Evolutionary conservation across 345 rosid genomes (phyloP).

Genomic region (Salix udensis): DNA sequence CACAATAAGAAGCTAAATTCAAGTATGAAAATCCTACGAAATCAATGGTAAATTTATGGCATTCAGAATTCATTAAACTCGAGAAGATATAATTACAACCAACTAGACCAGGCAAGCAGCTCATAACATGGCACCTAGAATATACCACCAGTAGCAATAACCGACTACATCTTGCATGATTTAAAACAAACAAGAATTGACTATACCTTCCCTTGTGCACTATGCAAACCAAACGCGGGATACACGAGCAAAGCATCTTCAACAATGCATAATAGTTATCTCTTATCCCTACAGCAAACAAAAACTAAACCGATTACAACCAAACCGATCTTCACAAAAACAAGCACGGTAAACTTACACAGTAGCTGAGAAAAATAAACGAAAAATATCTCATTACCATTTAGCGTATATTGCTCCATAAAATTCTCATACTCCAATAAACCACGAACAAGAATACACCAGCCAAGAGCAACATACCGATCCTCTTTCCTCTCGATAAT

Average conservation of each 20-base stretch:
- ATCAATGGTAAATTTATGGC: neutral
- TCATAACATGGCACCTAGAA: no score
- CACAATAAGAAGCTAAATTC: neutral
- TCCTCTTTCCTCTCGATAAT: slow-evolving; percentile 60
- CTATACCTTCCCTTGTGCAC: slow-evolving; percentile 66
- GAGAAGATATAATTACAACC: neutral
- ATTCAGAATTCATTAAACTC: neutral
- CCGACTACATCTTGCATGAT: no score
- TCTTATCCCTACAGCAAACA: slow-evolving; percentile 47
- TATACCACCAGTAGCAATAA: neutral
- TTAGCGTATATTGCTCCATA: slow-evolving; percentile 39
- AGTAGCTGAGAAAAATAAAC: neutral
- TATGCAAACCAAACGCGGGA: slow-evolving; percentile 41
- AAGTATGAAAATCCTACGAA: neutral
- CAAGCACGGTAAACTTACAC: slow-evolving; percentile 7
- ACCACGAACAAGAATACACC: slow-evolving; percentile 71
- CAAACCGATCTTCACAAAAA: no score
- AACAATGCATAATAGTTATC: slow-evolving; percentile 52
- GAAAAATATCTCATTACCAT: slow-evolving; percentile 40
- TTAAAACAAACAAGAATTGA: slow-evolving; percentile 1
- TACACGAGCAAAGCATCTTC: slow-evolving; percentile 53
- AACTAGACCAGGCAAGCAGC: neutral
- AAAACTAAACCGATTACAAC: neutral
- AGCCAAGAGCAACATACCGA: slow-evolving; percentile 62
- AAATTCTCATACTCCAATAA: slow-evolving; percentile 52